phyloP scores from a whole-genome alignment of 2,329 filamentous ascomycete species.

The Diaporthe humulicola region DNA sequence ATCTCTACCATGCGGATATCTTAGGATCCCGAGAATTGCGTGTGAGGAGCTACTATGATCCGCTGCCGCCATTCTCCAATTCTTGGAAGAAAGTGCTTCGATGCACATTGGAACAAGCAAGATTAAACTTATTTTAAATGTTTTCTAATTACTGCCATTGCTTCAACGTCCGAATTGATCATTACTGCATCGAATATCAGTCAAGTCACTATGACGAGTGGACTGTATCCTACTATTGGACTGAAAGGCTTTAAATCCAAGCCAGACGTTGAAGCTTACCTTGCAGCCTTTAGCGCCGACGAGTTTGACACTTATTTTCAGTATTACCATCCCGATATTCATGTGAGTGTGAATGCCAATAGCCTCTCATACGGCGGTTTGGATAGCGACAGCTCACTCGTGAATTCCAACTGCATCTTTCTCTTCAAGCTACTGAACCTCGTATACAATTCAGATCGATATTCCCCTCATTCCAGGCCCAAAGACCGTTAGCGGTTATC shows the following conservation, averaged over 20 bases:
- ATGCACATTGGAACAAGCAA: background rate
- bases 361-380: background rate
- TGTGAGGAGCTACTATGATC: slow-evolving; percentile 13
- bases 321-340: slow-evolving; percentile 14
- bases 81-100: background rate
- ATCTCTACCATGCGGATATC: background rate
- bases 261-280: slow-evolving; percentile 8
- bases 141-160: background rate
- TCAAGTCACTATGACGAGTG: background rate
- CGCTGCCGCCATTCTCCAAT: background rate
- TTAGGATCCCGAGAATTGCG: background rate
- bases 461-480: background rate
- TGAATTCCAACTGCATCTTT: background rate
- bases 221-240: slow-evolving; percentile 5
- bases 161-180: background rate
- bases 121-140: background rate
- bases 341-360: background rate
- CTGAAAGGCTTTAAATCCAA: slow-evolving; percentile 10
- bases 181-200: background rate
- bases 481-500: background rate
- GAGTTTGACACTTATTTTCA: slow-evolving; percentile 6
- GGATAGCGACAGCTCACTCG: background rate
- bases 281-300: slow-evolving; percentile 12
- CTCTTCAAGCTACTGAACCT: background rate
- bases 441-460: background rate